phyloP scores from a whole-genome alignment of 345 rosid species.

The Brassica juncea region DNA sequence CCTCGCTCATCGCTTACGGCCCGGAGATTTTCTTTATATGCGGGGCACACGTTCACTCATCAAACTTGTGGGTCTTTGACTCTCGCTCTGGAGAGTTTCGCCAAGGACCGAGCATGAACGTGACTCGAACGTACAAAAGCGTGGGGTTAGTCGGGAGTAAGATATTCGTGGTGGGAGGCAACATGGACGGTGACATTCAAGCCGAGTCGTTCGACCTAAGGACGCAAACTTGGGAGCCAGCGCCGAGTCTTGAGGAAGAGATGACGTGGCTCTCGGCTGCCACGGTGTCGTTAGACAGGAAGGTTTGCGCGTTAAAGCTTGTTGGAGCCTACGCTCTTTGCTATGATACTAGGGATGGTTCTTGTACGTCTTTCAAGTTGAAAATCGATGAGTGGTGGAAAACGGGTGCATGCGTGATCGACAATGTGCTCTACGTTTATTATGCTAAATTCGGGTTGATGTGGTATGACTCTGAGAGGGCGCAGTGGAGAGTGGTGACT shows the following conservation, averaged over 20 bases:
- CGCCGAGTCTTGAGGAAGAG: not conserved
- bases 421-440: not conserved
- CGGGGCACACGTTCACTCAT: not conserved
- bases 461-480: constrained; percentile 11
- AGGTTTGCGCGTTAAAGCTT: not conserved
- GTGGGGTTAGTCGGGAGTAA: not conserved
- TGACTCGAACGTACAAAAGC: not conserved
- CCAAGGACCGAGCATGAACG: not conserved
- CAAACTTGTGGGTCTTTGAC: not conserved
- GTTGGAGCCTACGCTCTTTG: not conserved
- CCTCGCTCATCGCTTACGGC: not conserved
- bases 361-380: not conserved
- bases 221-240: constrained; percentile 10
- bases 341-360: constrained; percentile 26
- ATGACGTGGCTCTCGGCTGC: not conserved
- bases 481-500: constrained; percentile 2
- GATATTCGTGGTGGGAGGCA: not conserved
- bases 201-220: constrained; percentile 3
- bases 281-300: not conserved
- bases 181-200: not conserved
- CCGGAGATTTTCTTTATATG: constrained; percentile 2
- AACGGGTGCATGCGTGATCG: not conserved
- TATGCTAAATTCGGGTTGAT: not conserved
- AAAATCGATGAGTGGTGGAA: not conserved
- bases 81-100: not conserved